Evolutionary conservation across 768 basidiomycete genomes (phyloP).

Genomic region (Piloderma croceum): DNA sequence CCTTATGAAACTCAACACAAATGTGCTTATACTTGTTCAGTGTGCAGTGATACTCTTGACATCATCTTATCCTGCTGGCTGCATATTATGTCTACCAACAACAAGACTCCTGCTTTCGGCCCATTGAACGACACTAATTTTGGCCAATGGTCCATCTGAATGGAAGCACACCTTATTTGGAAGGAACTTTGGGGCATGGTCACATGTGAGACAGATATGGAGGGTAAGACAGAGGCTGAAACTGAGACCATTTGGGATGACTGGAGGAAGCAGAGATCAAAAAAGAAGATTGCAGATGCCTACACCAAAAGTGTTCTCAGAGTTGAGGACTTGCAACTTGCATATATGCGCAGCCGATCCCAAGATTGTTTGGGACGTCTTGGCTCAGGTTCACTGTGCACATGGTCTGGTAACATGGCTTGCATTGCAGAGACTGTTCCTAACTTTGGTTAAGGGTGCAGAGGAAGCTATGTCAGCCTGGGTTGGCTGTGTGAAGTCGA

Average conservation of each 20-base stretch:
- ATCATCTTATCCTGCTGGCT: no score
- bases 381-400: slow-evolving; percentile 18
- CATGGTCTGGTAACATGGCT: slow-evolving; percentile 19
- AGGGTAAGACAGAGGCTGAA: neutral
- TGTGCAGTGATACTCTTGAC: no score
- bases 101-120: no score
- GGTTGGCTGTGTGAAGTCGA: slow-evolving; percentile 16
- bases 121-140: slow-evolving; percentile 21
- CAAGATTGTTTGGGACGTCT: slow-evolving; percentile 18
- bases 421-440: slow-evolving; percentile 17
- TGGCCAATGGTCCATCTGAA: slow-evolving; percentile 17
- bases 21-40: no score
- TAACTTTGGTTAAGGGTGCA: slow-evolving; percentile 18
- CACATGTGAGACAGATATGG: slow-evolving; percentile 4
- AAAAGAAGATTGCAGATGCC: slow-evolving; percentile 20
- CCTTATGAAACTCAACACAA: no score
- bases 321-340: slow-evolving; percentile 22
- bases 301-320: slow-evolving; percentile 21
- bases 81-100: no score
- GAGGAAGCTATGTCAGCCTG: slow-evolving; percentile 20
- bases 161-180: slow-evolving; percentile 19
- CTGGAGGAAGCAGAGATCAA: slow-evolving; percentile 5
- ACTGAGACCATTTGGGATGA: slow-evolving; percentile 6
- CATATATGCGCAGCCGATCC: slow-evolving; percentile 23
- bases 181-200: slow-evolving; percentile 14